phyloP scores from a whole-genome alignment of 345 rosid species.

The Nephelium lappaceum region DNA sequence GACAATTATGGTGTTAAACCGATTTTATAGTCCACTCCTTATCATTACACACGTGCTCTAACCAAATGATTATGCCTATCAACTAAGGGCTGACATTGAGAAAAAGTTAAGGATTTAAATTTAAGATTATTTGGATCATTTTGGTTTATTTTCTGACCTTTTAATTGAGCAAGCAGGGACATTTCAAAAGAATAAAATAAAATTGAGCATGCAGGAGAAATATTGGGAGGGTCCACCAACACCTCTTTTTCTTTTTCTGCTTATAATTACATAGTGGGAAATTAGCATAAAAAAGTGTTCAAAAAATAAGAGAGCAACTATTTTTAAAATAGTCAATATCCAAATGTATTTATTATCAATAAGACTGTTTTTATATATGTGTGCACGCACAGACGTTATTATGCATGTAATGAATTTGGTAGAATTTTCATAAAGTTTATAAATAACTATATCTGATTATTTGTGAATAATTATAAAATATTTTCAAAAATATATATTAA shows the following conservation, averaged over 20 bases:
- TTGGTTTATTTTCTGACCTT: too few relatives aligned
- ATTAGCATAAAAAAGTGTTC: not conserved
- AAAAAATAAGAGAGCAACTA: not conserved
- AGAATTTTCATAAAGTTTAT: too few relatives aligned
- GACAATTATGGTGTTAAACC: slow-evolving; percentile 19
- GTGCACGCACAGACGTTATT: too few relatives aligned
- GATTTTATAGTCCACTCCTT: slow-evolving; percentile 24
- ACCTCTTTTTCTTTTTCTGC: not conserved
- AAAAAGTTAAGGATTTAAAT: not conserved
- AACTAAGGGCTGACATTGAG: slow-evolving; percentile 23
- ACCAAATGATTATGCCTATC: slow-evolving; percentile 35
- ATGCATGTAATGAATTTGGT: too few relatives aligned
- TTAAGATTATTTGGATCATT: slow-evolving; percentile 8
- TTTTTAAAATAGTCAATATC: not conserved
- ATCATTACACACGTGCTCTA: slow-evolving; percentile 64
- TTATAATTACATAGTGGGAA: not conserved
- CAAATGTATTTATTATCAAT: too few relatives aligned
- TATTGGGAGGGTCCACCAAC: not conserved
- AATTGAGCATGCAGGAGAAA: too few relatives aligned
- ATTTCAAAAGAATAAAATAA: too few relatives aligned
- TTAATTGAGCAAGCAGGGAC: too few relatives aligned
- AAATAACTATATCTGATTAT: too few relatives aligned
- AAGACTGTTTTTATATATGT: too few relatives aligned
- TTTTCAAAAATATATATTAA: too few relatives aligned
- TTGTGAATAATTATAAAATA: too few relatives aligned